Conservation (phyloP, 768 basidiomycete genomes). For the Tricholoma sp. region DNA sequence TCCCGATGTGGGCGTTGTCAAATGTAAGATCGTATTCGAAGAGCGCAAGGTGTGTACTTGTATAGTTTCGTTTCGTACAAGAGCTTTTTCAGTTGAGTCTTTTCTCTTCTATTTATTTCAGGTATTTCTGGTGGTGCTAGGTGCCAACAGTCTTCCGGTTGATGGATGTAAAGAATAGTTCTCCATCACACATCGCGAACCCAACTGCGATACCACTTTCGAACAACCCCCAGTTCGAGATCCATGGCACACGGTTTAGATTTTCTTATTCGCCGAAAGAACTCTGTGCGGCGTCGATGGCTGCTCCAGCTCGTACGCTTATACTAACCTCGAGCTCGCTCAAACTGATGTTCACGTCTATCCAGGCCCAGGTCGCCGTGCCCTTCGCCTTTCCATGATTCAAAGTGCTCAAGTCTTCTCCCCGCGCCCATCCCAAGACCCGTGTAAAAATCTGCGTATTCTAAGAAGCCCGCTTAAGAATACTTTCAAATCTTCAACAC, state of each 20-base stretch:
- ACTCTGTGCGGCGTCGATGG: constrained; percentile 45
- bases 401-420: constrained; percentile 69
- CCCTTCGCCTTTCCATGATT: constrained; percentile 71
- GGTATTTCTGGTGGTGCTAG: constrained; percentile 66
- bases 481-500: constrained; percentile 27
- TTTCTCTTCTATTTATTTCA: constrained; percentile 17
- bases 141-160: constrained; percentile 49
- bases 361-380: constrained; percentile 33
- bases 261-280: constrained; percentile 76
- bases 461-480: constrained; percentile 54
- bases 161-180: constrained; percentile 51
- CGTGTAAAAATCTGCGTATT: constrained; percentile 57
- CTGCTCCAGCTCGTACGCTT: constrained; percentile 43
- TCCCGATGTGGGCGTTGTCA: constrained; percentile 51
- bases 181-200: constrained; percentile 11
- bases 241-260: constrained; percentile 64
- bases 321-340: neutral
- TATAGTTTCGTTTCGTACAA: neutral
- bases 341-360: constrained; percentile 1
- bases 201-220: constrained; percentile 57
- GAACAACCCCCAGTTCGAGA: constrained; percentile 63
- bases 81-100: neutral
- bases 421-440: constrained; percentile 54
- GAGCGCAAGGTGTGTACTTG: constrained; percentile 48
- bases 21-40: constrained; percentile 65